These are phyloP conservation scores for Suhomyces terraborum DNA, from an alignment of 1,139 yeast species.

Conservation along the genomic window DNA sequence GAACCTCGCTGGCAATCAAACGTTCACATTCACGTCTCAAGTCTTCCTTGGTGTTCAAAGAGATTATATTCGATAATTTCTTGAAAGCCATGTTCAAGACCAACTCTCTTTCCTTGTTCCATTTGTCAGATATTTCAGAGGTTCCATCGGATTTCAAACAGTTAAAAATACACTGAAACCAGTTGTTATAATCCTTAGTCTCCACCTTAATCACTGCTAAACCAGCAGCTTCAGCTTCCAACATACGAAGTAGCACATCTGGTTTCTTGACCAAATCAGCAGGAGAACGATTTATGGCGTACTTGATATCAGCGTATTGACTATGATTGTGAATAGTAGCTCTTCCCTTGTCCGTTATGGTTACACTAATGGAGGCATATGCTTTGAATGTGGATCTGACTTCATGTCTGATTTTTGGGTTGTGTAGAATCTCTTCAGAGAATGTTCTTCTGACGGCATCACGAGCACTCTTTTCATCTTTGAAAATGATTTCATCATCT, in stretches of 20 bases:
- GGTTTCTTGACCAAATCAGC: constrained; percentile 74
- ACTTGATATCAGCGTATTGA: constrained; percentile 87
- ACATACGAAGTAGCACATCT: constrained; percentile 81
- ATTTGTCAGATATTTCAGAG: constrained; percentile 73
- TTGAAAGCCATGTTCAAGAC: constrained; percentile 70
- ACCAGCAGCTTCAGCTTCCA: constrained; percentile 82
- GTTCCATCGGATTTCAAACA: constrained; percentile 80
- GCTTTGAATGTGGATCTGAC: constrained; percentile 70
- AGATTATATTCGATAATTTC: constrained; percentile 65
- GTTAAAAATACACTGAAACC: constrained; percentile 53
- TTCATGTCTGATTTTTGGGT: constrained; percentile 77
- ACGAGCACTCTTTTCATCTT: constrained; percentile 63
- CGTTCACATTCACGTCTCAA: constrained; percentile 78
- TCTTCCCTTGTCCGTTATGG: constrained; percentile 85
- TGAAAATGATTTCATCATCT: constrained; percentile 56
- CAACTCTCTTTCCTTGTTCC: constrained; percentile 77
- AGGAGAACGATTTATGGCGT: constrained; percentile 80
- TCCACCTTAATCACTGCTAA: constrained; percentile 50
- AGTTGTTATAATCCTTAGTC: constrained; percentile 42
- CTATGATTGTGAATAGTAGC: constrained; percentile 77
- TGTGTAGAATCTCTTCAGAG: constrained; percentile 78
- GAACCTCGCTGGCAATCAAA: constrained; percentile 65
- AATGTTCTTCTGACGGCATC: constrained; percentile 75
- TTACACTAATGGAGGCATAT: constrained; percentile 71
- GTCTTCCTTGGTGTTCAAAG: constrained; percentile 81